Base-by-base conservation (phyloP, 2,329 filamentous ascomycete species). In the Stemphylium vesicarium region DNA sequence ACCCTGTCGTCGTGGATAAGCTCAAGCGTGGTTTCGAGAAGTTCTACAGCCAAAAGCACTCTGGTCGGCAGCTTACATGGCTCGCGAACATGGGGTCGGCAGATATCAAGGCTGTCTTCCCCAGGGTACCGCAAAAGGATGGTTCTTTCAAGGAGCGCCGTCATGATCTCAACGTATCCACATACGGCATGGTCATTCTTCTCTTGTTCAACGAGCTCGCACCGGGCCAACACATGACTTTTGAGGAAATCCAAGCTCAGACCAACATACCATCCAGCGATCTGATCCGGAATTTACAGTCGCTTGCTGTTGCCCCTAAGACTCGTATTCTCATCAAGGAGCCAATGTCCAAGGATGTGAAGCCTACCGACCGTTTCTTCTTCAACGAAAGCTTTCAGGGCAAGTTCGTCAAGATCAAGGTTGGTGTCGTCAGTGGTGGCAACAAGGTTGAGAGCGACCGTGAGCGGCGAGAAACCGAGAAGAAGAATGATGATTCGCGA, bases 111-210 rank as follows among this genome's bases (percentile, higher is more conserved):
- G 95, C 91, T 58, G 80, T 86, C 35, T 88, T 99, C 77, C 88
- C 89, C 31, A 84, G 86, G 68, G 81, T 90, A 1, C 83, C 86
- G 35, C 88, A 89, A 31, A 92, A 92, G 67, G 84, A 87, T 11
- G 85, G 87, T 2, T 81, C 79, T 0, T 81, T 83, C 53, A 85
- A 83, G 53, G 88, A 90, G 60, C 83, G 89, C 31, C 87, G 88
- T 32, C 94, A 98, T 70, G 95, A 99, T 67, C 81, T 99, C 50
- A 96, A 92, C 57, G 92, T 96, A 16, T 89, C 92, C 1, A 98
- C 95, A 0, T 95, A 95, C 72, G 92, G 88, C 66, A 96, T 98
- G 91, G 80, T 97, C 16, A 87, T 98, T 20, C 77, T 99, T 16
- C 75, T 96, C 39, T 84, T 97, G 0, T 99, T 98, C 82, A 98